These are phyloP conservation scores for Xylaria polymorpha DNA, from an alignment of 2,329 filamentous ascomycete genomes.

Conservation along the genomic window DNA sequence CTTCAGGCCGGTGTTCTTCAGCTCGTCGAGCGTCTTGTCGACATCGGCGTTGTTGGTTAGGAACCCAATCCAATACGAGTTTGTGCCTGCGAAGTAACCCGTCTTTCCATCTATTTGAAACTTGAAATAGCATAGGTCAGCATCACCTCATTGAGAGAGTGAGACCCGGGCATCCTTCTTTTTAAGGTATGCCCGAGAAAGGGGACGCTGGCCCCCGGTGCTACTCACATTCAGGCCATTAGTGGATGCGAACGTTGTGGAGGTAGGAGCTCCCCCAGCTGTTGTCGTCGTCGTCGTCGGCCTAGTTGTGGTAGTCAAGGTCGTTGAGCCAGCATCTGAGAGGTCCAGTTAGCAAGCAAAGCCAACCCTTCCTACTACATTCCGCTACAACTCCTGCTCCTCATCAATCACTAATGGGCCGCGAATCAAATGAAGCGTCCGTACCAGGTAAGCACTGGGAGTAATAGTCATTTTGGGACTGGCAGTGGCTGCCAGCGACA, in stretches of 20 bases:
- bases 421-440: not conserved
- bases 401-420: not conserved
- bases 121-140: conserved; percentile 8
- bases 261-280: conserved; percentile 3
- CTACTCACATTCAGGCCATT: conserved; percentile 30
- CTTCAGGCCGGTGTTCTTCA: conserved; percentile 64
- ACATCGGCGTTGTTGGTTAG: conserved; percentile 64
- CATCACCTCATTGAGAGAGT: not conserved
- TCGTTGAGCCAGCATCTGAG: conserved; percentile 31
- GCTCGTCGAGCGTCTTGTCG: conserved; percentile 61
- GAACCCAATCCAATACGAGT: conserved; percentile 66
- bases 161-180: not conserved
- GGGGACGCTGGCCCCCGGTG: conserved; percentile 35
- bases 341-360: conserved; percentile 20
- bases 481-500: conserved; percentile 47
- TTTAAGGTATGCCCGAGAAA: not conserved
- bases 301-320: conserved; percentile 35
- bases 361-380: not conserved
- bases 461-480: conserved; percentile 50
- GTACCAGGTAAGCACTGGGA: conserved; percentile 52
- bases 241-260: conserved; percentile 32
- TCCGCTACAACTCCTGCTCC: not conserved
- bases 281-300: conserved; percentile 18
- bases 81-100: conserved; percentile 63
- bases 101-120: conserved; percentile 58